A percentile compares a stretch with the other conserved stretches of the same genome.
Evolutionary conservation across 2,329 filamentous ascomycete genomes (phyloP).

Genomic region (Penicillium hesseltinei): DNA sequence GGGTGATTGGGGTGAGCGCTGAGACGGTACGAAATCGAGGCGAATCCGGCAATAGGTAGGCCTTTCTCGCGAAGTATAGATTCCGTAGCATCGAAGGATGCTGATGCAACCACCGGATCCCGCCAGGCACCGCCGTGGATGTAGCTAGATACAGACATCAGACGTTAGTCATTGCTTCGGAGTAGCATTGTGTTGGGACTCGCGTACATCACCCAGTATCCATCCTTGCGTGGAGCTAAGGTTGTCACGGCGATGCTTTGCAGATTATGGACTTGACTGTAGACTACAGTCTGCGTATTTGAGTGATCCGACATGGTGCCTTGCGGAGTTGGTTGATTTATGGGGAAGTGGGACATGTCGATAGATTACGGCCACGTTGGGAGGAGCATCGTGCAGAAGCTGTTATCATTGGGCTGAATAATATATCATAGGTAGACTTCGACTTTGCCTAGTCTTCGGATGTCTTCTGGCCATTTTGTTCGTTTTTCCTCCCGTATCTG

Average conservation of each 20-base stretch:
- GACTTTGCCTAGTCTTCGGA: background rate
- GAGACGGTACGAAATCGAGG: slow-evolving; percentile 49
- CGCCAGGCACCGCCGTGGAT: slow-evolving; percentile 53
- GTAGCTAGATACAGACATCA: slow-evolving; percentile 29
- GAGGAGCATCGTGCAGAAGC: background rate
- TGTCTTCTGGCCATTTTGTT: background rate
- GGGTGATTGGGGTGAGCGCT: slow-evolving; percentile 43
- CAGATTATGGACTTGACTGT: slow-evolving; percentile 31
- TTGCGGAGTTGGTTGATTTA: slow-evolving; percentile 3
- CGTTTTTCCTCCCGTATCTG: too few relatives aligned
- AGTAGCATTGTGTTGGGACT: background rate
- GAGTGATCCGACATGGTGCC: slow-evolving; percentile 28
- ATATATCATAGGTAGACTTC: background rate
- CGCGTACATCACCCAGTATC: slow-evolving; percentile 44
- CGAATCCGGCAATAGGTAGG: slow-evolving; percentile 40
- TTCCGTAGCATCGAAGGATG: slow-evolving; percentile 37
- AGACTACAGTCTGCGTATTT: slow-evolving; percentile 22
- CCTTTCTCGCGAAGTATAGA: slow-evolving; percentile 29
- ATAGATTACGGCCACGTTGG: slow-evolving; percentile 2
- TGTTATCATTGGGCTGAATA: background rate
- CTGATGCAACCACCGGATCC: slow-evolving; percentile 42
- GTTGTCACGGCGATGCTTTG: slow-evolving; percentile 36
- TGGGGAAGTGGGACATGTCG: slow-evolving; percentile 11
- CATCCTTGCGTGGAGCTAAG: slow-evolving; percentile 19
- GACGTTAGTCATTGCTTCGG: slow-evolving; percentile 2